Evolutionary conservation across 1,284 basidiomycete genomes (phyloP), one percentile per base, ranked within the genome.

Genomic region (Xerocomus minutiporus): DNA sequence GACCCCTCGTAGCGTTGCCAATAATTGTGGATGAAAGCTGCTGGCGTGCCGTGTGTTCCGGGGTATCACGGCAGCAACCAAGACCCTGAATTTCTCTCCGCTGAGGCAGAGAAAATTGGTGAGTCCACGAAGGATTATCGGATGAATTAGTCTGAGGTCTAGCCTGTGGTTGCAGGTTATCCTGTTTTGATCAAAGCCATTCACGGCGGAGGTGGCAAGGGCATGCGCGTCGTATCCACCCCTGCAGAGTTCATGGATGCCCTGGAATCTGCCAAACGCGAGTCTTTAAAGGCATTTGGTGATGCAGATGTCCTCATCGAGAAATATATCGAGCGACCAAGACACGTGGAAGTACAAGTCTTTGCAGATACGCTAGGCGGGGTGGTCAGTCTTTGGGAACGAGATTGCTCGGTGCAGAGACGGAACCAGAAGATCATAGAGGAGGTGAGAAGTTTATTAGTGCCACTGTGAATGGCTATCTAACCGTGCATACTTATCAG

Each of bases 381-480:
- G 51, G 88, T 84, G 6, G 88, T 96, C 23, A 92, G 91, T 67
- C 76, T 97, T 29, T 95, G 91, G 86, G 93, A 96, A 71, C 79
- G 94, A 45, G 94, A 97, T 66, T 97, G 94, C 66, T 94, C 91
- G 0, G 93, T 97, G 11, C 95, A 97, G 72, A 75, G 95, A 60
- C 77, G 94, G 55, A 94, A 95, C 65, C 93, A 97, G 74, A 97
- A 95, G 79, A 93, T 95, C 56, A 93, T 95, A 54, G 91, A 95
- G 68, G 91, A 95, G 77, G 84, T 83, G 48, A 36, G 40, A 25
- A 29, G 9, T 35, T 5, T 23, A 1, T 38, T 5, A 26, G 1
- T 20, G 13, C n/a, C 5, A 9, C 17, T 6, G 28, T 36, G 17
- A 11, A 23, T 25, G 26, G 8, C 1, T 5, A 46, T 26, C 31